phyloP scores from a whole-genome alignment of 495 filamentous ascomycete species.

The Rusavskia elegans region DNA sequence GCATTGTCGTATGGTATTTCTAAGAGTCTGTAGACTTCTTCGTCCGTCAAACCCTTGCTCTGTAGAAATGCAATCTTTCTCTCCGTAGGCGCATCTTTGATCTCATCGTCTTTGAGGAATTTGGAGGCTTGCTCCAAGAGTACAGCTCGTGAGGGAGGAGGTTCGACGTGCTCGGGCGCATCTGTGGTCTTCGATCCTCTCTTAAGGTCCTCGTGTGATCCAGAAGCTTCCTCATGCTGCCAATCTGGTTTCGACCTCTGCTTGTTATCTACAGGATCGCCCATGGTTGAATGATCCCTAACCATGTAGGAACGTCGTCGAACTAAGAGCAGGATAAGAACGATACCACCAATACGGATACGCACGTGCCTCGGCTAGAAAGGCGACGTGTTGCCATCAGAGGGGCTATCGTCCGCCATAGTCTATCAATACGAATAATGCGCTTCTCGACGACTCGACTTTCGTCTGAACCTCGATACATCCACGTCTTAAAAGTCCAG shows the following conservation, averaged over 20 bases:
- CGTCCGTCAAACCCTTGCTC: conserved; percentile 54
- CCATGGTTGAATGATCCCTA: conserved; percentile 1
- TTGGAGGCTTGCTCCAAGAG: conserved; percentile 54
- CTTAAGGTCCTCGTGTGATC: conserved; percentile 18
- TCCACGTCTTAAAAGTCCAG: too few species aligned
- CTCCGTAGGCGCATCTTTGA: conserved; percentile 50
- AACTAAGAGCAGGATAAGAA: too few species aligned
- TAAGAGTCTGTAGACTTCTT: conserved; percentile 54
- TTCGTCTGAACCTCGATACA: too few species aligned
- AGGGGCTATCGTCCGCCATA: too few species aligned
- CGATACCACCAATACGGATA: background rate
- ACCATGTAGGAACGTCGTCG: background rate
- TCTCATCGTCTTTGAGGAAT: conserved; percentile 70
- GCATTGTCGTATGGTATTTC: conserved; percentile 20
- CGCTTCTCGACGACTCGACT: too few species aligned
- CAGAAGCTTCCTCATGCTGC: conserved; percentile 3
- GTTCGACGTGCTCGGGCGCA: background rate
- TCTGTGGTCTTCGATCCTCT: conserved; percentile 17
- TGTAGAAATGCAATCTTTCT: conserved; percentile 66
- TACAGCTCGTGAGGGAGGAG: conserved; percentile 18
- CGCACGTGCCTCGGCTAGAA: too few species aligned
- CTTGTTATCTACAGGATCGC: conserved; percentile 3
- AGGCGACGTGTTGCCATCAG: too few species aligned
- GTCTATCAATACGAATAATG: too few species aligned
- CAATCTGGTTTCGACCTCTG: conserved; percentile 5